These are phyloP conservation scores for Mycena venus DNA, from an alignment of 768 basidiomycete species.

Conservation along the genomic window DNA sequence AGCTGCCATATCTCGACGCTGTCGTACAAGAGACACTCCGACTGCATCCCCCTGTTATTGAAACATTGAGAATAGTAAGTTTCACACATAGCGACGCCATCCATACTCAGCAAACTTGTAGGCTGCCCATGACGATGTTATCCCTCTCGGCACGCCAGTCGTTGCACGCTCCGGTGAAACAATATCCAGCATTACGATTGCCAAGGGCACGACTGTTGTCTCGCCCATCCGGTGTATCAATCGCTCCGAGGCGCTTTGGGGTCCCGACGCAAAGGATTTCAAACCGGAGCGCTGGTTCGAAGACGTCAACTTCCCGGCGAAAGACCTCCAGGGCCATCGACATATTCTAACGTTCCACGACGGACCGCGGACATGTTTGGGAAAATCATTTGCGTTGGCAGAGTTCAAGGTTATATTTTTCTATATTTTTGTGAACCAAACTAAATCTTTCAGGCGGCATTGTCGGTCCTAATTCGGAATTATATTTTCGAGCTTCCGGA, in stretches of 20 bases:
- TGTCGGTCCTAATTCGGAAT: conserved; percentile 47
- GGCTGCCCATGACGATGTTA: conserved; percentile 53
- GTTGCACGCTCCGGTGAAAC: conserved; percentile 41
- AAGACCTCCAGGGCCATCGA: conserved; percentile 51
- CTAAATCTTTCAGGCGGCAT: conserved; percentile 25
- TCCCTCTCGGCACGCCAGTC: conserved; percentile 52
- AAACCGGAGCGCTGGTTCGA: conserved; percentile 60
- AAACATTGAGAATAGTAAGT: conserved; percentile 48
- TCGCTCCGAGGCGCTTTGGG: conserved; percentile 56
- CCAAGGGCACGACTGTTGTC: conserved; percentile 54
- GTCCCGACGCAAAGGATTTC: conserved; percentile 58
- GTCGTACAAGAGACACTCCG: conserved; percentile 55
- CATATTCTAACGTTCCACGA: conserved; percentile 61
- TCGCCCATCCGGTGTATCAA: conserved; percentile 58
- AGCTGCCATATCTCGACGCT: conserved; percentile 57
- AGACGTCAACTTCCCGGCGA: conserved; percentile 37
- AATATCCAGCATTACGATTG: conserved; percentile 48
- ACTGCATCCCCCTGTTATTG: conserved; percentile 48
- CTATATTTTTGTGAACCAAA: background rate
- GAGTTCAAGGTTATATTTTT: conserved; percentile 31
- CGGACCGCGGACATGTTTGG: conserved; percentile 59
- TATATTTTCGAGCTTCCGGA: conserved; percentile 42
- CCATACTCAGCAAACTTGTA: conserved; percentile 10
- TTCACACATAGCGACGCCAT: too few relatives aligned
- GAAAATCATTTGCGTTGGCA: conserved; percentile 56